These are phyloP conservation scores for Phytophthora meadii DNA, from an alignment of 352 stramenopile genomes.

Conservation along the genomic window DNA sequence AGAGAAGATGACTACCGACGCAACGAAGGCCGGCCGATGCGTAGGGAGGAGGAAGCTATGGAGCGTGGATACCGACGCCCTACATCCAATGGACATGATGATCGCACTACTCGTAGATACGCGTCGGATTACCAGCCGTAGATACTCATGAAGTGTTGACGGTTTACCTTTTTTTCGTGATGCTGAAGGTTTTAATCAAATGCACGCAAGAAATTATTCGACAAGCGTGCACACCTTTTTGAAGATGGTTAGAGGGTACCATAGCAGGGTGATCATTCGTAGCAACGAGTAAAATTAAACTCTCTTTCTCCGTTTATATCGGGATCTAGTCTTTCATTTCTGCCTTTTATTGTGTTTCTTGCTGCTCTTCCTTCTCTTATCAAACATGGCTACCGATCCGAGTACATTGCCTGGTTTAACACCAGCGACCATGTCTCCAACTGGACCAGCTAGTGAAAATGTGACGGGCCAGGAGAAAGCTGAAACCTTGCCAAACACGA, in stretches of 20 bases:
- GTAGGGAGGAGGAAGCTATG: constrained; percentile 38
- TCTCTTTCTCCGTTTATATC: constrained; percentile 14
- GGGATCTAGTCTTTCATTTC: constrained; percentile 6
- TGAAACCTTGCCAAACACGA: constrained; percentile 8
- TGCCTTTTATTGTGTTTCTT: constrained; percentile 7
- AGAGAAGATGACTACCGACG: constrained; percentile 31
- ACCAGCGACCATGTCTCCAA: constrained; percentile 26
- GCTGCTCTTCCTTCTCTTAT: not conserved
- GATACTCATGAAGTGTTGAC: constrained; percentile 6
- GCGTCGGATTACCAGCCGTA: constrained; percentile 53
- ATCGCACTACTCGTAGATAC: constrained; percentile 63
- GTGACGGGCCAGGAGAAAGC: constrained; percentile 24
- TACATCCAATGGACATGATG: constrained; percentile 55
- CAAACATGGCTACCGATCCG: constrained; percentile 18
- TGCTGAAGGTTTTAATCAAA: constrained; percentile 15
- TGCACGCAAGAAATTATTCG: not conserved
- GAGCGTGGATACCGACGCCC: constrained; percentile 51
- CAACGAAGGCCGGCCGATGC: constrained; percentile 23
- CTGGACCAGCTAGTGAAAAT: constrained; percentile 17
- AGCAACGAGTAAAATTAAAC: constrained; percentile 28
- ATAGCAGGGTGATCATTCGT: constrained; percentile 20
- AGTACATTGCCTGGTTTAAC: constrained; percentile 32
- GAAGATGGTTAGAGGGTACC: constrained; percentile 12
- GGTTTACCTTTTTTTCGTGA: constrained; percentile 1
- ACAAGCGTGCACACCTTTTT: not conserved